These are phyloP conservation scores for Polyporus arcularius DNA, from an alignment of 768 basidiomycete species.

Conservation along the genomic window DNA sequence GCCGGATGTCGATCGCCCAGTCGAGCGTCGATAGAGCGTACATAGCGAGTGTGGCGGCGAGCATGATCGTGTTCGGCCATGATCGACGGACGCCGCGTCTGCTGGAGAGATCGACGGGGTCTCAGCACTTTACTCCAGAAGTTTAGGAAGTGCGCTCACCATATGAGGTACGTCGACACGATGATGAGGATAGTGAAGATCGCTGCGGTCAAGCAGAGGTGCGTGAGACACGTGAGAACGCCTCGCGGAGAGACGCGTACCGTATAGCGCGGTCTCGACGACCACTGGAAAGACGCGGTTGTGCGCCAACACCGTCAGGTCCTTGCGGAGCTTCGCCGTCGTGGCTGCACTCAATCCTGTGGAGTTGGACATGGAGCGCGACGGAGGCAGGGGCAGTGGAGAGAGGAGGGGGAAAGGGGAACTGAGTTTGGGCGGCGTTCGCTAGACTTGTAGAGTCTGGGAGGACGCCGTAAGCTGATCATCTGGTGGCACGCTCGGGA, in stretches of 20 bases:
- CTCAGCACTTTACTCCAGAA: background rate
- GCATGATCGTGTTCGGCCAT: slow-evolving; percentile 1
- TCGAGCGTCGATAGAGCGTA: slow-evolving; percentile 4
- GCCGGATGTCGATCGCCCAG: slow-evolving; percentile 4
- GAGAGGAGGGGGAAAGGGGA: background rate
- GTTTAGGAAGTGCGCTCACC: background rate
- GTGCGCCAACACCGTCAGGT: background rate
- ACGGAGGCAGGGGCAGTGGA: background rate
- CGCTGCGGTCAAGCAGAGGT: background rate
- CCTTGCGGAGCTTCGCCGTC: background rate
- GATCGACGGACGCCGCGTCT: background rate
- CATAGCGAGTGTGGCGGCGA: background rate
- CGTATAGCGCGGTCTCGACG: slow-evolving; percentile 1
- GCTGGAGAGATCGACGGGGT: background rate
- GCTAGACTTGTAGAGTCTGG: background rate
- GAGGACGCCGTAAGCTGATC: too few relatives aligned
- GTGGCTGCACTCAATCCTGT: background rate
- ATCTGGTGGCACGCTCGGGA: too few relatives aligned
- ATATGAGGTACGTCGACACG: background rate
- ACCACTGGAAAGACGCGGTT: background rate
- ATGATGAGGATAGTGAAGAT: background rate
- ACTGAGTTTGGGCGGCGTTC: background rate
- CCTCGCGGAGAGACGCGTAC: background rate
- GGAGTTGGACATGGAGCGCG: background rate
- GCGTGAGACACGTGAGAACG: background rate